Evolutionary conservation across 257 asterid genomes (phyloP), one percentile per base, ranked within the genome.

Genomic region (Przewalskia tangutica): DNA sequence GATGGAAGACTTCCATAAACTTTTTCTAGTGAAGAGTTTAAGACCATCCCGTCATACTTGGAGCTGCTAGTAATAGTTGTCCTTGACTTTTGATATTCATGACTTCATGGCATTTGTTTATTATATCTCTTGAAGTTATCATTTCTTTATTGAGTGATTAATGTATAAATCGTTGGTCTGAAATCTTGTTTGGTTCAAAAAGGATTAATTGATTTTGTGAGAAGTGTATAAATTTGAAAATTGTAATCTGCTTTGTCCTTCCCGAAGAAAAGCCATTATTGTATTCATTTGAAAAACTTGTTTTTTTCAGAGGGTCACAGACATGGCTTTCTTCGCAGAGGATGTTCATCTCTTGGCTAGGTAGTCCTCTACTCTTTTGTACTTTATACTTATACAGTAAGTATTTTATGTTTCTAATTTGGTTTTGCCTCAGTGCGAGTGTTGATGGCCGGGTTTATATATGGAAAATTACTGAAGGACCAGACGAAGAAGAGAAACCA

Each of bases 321-420:
- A 97, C 87, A 97, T 94, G 99, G 98, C 97, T 83, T 96, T 97
- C 91, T 97, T 96, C 87, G 98, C 98, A 10, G 97, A 97, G 86
- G 99, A 97, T 89, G 99, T 97, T 85, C 98, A 90, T 89, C 93
- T 97, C 82, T 87, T 94, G 92, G 99, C 99, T 54, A 93, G 99
- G 99, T 95, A 91, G 79, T 7, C 53, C 63, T 82, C 66, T 83
- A 27, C 10, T 53, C 55, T 16, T 59, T 73, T 86, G 10, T 66
- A 50, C 55, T 65, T 59, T 83, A 23, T 18, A 84, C 32, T 81
- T 8, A 79, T 40, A 79, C 56, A 77, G 67, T 66, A 79, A 77
- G 54, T 73, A 40, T 51, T 82, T 84, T 48, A 73, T 18, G 48
- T 54, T 83, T 59, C 77, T 89, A 77, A 81, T 84, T n/a, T 88